These are phyloP conservation scores for Sphagnurus paluster DNA, from an alignment of 1,284 basidiomycete species.

Conservation along the genomic window DNA sequence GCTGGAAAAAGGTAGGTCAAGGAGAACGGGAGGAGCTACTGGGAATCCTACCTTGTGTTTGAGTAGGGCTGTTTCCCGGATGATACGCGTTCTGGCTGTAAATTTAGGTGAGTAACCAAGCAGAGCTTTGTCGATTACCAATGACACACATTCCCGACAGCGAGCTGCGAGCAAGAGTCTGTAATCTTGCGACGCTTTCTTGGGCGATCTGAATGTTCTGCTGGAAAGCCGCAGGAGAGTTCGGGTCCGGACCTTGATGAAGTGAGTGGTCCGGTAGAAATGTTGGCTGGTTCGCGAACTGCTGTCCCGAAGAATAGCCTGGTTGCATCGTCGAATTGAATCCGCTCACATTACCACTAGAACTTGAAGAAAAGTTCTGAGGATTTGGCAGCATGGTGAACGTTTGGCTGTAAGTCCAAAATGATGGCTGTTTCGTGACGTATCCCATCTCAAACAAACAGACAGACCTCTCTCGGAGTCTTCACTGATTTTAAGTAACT, in stretches of 20 bases:
- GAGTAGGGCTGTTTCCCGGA: slow-evolving; percentile 43
- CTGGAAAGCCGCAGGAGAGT: slow-evolving; percentile 55
- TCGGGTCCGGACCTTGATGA: slow-evolving; percentile 40
- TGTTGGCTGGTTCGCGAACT: slow-evolving; percentile 12
- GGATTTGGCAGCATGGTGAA: slow-evolving; percentile 7
- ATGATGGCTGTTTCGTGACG: background rate
- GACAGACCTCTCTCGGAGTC: too few species aligned
- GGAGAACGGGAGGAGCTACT: background rate
- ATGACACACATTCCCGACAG: slow-evolving; percentile 55
- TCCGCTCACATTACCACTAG: slow-evolving; percentile 4
- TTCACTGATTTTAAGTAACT: too few species aligned
- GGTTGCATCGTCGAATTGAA: slow-evolving; percentile 4
- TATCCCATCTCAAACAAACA: too few species aligned
- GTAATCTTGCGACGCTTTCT: slow-evolving; percentile 44
- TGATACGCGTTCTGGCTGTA: slow-evolving; percentile 56
- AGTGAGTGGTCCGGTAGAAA: slow-evolving; percentile 20
- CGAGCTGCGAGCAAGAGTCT: slow-evolving; percentile 42
- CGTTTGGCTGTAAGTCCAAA: background rate
- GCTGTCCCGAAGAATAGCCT: slow-evolving; percentile 7
- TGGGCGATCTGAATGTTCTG: slow-evolving; percentile 50
- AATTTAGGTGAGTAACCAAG: background rate
- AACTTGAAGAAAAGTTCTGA: slow-evolving; percentile 6
- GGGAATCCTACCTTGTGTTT: slow-evolving; percentile 43
- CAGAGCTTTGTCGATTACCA: background rate
- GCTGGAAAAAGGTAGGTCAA: slow-evolving; percentile 28